phyloP scores from a whole-genome alignment of 2,329 filamentous ascomycete genomes.

The Calonectria pseudoturangicola region DNA sequence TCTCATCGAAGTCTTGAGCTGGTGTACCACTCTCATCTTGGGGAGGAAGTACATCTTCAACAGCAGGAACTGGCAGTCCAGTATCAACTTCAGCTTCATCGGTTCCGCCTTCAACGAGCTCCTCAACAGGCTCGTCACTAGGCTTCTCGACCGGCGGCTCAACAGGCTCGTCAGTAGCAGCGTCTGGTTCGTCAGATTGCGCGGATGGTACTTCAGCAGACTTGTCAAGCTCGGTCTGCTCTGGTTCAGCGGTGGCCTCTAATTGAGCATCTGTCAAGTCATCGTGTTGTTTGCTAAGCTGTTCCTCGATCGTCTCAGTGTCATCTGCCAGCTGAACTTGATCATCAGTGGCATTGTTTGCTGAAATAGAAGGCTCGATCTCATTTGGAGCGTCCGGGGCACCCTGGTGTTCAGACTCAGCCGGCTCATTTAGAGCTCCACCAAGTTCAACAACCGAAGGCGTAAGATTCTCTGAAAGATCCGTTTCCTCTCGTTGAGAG shows the following conservation, averaged over 20 bases:
- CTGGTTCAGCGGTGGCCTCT: constrained; percentile 1
- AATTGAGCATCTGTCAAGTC: not conserved
- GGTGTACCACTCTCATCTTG: not conserved
- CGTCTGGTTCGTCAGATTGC: not conserved
- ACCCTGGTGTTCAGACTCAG: not conserved
- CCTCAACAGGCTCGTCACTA: not conserved
- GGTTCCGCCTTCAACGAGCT: not conserved
- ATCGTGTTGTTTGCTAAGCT: not conserved
- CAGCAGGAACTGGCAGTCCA: not conserved
- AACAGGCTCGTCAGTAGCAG: not conserved
- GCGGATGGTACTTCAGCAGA: not conserved
- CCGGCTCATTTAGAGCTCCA: not conserved
- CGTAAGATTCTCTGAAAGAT: not conserved
- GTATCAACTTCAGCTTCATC: not conserved
- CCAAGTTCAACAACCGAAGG: not conserved
- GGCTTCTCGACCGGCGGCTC: not conserved
- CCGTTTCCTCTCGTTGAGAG: constrained; percentile 12
- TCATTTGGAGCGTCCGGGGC: not conserved
- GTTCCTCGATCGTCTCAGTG: constrained; percentile 30
- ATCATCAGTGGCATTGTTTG: constrained; percentile 2
- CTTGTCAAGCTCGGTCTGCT: not conserved
- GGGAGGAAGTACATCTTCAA: not conserved
- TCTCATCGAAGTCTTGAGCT: not conserved
- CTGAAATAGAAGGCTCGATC: not conserved
- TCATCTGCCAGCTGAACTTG: not conserved